Evolutionary conservation across 306 rosid species (phyloP).

Genomic region (Trifolium fragiferum): DNA sequence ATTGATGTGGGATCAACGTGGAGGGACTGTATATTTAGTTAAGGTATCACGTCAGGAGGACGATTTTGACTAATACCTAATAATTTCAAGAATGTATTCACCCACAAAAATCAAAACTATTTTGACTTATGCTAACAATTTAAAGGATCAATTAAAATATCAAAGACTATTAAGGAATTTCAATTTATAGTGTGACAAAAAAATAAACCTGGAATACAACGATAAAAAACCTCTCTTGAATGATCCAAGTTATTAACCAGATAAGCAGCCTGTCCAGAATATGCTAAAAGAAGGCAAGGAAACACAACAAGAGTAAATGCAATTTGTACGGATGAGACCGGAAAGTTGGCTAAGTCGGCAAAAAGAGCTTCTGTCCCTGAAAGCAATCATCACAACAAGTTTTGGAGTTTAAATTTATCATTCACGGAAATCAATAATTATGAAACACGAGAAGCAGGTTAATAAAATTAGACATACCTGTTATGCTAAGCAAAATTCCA

Average conservation of each 20-base stretch:
- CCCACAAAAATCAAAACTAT: no score
- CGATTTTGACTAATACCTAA: no score
- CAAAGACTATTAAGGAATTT: not conserved
- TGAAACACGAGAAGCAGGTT: conserved; percentile 23
- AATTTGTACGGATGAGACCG: conserved; percentile 90
- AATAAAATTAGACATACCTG: conserved; percentile 61
- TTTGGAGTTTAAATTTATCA: conserved; percentile 30
- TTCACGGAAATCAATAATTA: conserved; percentile 6
- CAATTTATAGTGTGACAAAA: conserved; percentile 10
- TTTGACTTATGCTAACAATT: no score
- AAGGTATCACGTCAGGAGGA: no score
- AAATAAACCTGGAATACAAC: conserved; percentile 90
- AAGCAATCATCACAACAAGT: conserved; percentile 41
- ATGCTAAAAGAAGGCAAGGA: conserved; percentile 95
- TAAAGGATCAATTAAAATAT: no score
- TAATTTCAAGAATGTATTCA: no score
- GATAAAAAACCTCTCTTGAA: conserved; percentile 64
- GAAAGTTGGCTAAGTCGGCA: conserved; percentile 92
- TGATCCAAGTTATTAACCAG: conserved; percentile 59
- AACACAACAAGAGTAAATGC: conserved; percentile 91
- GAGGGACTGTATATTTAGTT: no score
- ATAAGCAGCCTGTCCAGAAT: conserved; percentile 96
- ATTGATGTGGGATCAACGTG: no score
- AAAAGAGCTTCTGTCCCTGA: conserved; percentile 99
- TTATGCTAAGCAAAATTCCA: conserved; percentile 94